Base-by-base conservation (phyloP, 2,329 filamentous ascomycete species). In the Thelonectria blattea region DNA sequence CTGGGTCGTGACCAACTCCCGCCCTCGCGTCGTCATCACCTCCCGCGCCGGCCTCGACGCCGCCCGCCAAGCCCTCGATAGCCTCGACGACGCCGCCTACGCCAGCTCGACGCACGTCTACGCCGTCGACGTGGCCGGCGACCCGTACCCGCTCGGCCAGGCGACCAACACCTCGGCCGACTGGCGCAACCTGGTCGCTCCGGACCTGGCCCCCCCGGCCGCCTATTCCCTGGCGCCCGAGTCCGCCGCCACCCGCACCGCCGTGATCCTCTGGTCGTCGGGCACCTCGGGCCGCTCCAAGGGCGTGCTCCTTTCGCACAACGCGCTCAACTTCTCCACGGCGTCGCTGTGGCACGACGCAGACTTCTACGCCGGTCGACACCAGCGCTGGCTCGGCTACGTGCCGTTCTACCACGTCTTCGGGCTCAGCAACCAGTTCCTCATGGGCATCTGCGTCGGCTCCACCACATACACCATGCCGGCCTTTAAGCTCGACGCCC, bases 201-300 rank as follows among this genome's bases (percentile, higher is more conserved):
- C 84, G 12, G 18, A 58, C n/a, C 34, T 22, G n/a, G 46, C 88
- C 83, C 82, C 78, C 81, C 17, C 71, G 77, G 27, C 74, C 66
- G 17, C 75, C 73, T 71, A 72, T 2, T 73, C 77, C 11, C 79
- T 83, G 60, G 69, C 68, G 0, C 45, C 67, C 10, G 60, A 64
- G 22, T 72, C 67, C 12, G 64, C 72, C 1, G 15, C 45, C 5
- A 88, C 88, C 66, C 91, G 91, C 71, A 88, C 85, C 2, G 78
- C 77, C 42, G 67, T 80, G 1, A 78, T 80, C 49, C 72, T 80
- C 52, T 80, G 78, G 78, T 80, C 78, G 0, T 87, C 83, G 1
- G 84, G 90, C 12, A 91, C 88, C 0, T 93, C 91, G 0, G 91
- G 91, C 1, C 80, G 89, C 0, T 89, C 90, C 12, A 93, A 93